Percentiles rank a stretch among this genome's conserved stretches.
These are phyloP conservation scores for Phytophthora quininea DNA, from an alignment of 352 stramenopile species.

Conservation along the genomic window DNA sequence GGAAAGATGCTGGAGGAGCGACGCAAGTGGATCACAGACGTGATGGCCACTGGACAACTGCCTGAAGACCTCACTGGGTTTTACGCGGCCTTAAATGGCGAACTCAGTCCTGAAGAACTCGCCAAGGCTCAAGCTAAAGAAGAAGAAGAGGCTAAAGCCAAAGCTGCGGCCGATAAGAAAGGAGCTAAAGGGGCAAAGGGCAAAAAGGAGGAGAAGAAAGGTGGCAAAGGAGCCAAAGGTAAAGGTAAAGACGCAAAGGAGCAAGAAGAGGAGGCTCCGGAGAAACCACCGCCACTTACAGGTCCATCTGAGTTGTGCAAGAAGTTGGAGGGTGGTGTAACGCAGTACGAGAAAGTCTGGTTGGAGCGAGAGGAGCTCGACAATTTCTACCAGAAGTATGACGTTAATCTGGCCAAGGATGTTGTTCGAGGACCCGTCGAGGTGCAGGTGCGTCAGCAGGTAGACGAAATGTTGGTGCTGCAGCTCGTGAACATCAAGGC, in stretches of 20 bases:
- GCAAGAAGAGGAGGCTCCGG: conserved; percentile 63
- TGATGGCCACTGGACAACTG: conserved; percentile 85
- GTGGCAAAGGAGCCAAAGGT: conserved; percentile 62
- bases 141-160: conserved; percentile 51
- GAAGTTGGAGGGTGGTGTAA: conserved; percentile 62
- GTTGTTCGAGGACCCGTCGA: conserved; percentile 89
- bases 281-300: conserved; percentile 87
- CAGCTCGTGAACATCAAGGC: conserved; percentile 95
- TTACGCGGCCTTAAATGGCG: conserved; percentile 70
- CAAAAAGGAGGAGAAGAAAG: conserved; percentile 57
- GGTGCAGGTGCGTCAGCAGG: conserved; percentile 86
- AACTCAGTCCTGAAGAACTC: conserved; percentile 33
- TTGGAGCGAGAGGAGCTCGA: conserved; percentile 86
- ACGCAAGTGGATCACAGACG: conserved; percentile 93
- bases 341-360: conserved; percentile 89
- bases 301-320: conserved; percentile 88
- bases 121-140: conserved; percentile 69
- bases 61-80: conserved; percentile 91
- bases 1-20: conserved; percentile 91
- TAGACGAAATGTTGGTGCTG: conserved; percentile 94
- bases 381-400: conserved; percentile 95
- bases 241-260: conserved; percentile 64
- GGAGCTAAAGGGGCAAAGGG: conserved; percentile 51
- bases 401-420: conserved; percentile 91
- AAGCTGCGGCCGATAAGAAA: conserved; percentile 52